phyloP scores from a whole-genome alignment of 192 early-diverging fungal species.

The Backusella liffmaniae region DNA sequence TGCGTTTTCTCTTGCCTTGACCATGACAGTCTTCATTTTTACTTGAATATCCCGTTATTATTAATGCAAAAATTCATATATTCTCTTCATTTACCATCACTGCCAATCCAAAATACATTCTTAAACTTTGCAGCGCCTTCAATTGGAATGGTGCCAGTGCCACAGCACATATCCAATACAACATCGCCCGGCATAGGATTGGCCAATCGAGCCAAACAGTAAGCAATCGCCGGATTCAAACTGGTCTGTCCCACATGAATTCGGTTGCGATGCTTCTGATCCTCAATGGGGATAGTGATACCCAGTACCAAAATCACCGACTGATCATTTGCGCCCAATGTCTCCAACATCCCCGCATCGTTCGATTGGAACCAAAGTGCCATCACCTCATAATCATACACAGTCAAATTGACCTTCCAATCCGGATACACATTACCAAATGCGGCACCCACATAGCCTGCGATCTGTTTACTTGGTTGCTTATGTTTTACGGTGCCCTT shows the following conservation, averaged over 20 bases:
- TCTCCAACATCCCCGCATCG: not conserved
- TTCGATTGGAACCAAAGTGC: conserved; percentile 27
- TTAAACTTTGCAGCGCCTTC: conserved; percentile 41
- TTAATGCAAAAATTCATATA: no score
- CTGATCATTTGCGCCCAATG: not conserved
- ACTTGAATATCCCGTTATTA: not conserved
- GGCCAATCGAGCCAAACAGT: conserved; percentile 33
- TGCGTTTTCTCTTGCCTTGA: conserved; percentile 26
- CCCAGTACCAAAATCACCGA: conserved; percentile 6
- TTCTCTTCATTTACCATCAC: conserved; percentile 28
- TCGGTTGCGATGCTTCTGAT: conserved; percentile 37
- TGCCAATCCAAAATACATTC: conserved; percentile 34
- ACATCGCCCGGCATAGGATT: conserved; percentile 40
- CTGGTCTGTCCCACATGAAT: conserved; percentile 40
- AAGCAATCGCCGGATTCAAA: conserved; percentile 44
- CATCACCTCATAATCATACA: conserved; percentile 41
- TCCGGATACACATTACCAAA: conserved; percentile 25
- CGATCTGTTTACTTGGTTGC: not conserved
- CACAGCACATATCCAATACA: conserved; percentile 46
- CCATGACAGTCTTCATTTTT: conserved; percentile 11
- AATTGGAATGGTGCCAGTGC: conserved; percentile 33
- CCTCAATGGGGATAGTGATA: not conserved
- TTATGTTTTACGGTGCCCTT: conserved; percentile 17
- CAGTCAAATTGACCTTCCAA: conserved; percentile 44
- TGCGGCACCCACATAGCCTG: conserved; percentile 19